Conservation (phyloP, 2,329 filamentous ascomycete species). For the Diaporthe destruens region DNA sequence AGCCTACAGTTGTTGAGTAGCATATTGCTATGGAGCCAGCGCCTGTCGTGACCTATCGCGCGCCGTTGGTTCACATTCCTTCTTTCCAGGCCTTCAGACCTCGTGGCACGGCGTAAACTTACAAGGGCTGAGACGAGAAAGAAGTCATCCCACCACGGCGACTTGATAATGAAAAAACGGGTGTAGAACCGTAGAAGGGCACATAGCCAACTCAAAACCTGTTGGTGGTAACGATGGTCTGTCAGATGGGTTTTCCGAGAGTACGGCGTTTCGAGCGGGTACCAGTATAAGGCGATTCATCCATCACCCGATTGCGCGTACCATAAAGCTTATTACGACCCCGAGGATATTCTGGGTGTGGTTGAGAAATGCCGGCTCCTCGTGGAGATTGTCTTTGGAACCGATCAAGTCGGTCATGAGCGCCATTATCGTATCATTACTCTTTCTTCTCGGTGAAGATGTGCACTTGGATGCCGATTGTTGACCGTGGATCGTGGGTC, state of each 20-base stretch:
- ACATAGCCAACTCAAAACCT: slow-evolving; percentile 43
- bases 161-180: slow-evolving; percentile 41
- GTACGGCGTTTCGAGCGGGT: neutral
- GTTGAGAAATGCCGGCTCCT: slow-evolving; percentile 34
- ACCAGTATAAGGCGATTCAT: neutral
- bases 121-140: slow-evolving; percentile 43
- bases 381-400: slow-evolving; percentile 29
- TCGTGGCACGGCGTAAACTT: neutral
- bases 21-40: slow-evolving; percentile 35
- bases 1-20: slow-evolving; percentile 12
- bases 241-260: neutral
- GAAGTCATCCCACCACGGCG: slow-evolving; percentile 44
- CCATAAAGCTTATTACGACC: slow-evolving; percentile 35
- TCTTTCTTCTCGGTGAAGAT: neutral
- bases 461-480: neutral
- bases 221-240: neutral
- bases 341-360: slow-evolving; percentile 34
- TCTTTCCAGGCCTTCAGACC: neutral
- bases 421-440: slow-evolving; percentile 25
- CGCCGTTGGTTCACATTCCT: neutral
- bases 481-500: slow-evolving; percentile 19
- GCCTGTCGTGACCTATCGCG: slow-evolving; percentile 5
- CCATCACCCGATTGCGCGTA: slow-evolving; percentile 23
- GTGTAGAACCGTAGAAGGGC: slow-evolving; percentile 43
- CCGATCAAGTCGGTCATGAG: slow-evolving; percentile 38